Evolutionary conservation across 1,139 yeast genomes (phyloP), one percentile per base, ranked within the genome.

Genomic region (Blastobotrys serpentis): DNA sequence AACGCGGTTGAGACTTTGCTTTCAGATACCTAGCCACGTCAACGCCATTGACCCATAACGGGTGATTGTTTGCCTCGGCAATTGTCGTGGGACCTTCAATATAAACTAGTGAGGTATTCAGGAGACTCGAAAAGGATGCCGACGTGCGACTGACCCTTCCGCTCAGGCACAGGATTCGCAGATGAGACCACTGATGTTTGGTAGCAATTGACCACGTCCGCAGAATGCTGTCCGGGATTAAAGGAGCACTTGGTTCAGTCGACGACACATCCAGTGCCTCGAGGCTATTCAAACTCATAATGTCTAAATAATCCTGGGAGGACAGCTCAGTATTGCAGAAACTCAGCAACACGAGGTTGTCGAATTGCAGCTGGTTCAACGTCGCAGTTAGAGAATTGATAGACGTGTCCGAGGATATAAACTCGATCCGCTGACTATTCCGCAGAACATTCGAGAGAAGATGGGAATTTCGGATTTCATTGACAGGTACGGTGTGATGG

Each of bases 191-290:
- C 16, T 51, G 48, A 6, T 49, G 47, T 17, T 45, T 48, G 43
- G 57, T 48, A 5, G 62, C 61, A n/a, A 56, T 48, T n/a, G 47
- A 42, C 63, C 62, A 59, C 22, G 52, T 44, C 30, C 54, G 46
- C 17, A 58, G 41, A 16, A 56, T 42, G 42, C 49, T 42, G 44
- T 38, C 51, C 22, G 43, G 49, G 25, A 45, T 29, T 6, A n/a
- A 29, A 10, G 10, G 47, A 46, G 23, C 47, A 7, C 49, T 50
- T 19, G 47, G 36, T 3, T 50, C 52, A 10, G 39, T 14, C 25
- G 29, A 17, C 2, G 59, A 53, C 16, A 59, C 57, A 41, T 59
- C 63, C 32, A 59, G 49, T 8, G 57, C 63, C 10, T 47, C 54
- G 4, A 59, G 50, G 17, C 49, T 49, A 8, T 47, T 48, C 23